A percentile compares a stretch with the other conserved stretches of the same genome.
Evolutionary conservation across 139 green algal species (phyloP).

Genomic region (Chlamydomonas incerta): DNA sequence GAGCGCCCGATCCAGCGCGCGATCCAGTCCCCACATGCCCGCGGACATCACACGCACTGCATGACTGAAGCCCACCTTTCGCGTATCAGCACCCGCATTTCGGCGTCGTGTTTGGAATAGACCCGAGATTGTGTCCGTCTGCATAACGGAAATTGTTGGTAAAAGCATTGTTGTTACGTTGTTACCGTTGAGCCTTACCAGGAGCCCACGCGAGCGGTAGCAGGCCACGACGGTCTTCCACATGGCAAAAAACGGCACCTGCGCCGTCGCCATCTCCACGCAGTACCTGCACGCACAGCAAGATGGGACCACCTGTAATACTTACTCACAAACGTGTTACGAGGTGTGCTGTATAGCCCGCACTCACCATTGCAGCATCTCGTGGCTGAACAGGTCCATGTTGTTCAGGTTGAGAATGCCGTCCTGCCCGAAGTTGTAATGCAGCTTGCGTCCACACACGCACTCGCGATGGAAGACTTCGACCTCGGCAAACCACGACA

Average conservation of each 20-base stretch:
- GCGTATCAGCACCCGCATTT: no score
- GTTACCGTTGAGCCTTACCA: no score
- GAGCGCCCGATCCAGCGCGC: no score
- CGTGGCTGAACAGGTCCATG: background rate
- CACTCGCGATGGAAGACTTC: background rate
- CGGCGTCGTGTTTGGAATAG: no score
- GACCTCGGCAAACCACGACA: background rate
- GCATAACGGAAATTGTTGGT: no score
- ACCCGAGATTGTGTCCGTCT: no score
- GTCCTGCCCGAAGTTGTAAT: background rate
- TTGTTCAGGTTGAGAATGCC: constrained; percentile 12
- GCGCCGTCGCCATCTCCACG: background rate
- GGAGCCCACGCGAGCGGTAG: no score
- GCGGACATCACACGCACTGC: no score
- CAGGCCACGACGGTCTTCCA: background rate
- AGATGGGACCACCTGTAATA: background rate
- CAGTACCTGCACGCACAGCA: constrained; percentile 1
- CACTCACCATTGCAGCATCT: constrained; percentile 2
- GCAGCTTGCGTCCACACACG: background rate
- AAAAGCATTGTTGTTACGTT: no score
- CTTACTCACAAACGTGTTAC: background rate
- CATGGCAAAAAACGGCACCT: background rate
- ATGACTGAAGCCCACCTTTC: no score
- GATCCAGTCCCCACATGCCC: no score
- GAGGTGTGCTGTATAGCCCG: background rate